Base-by-base conservation (phyloP, 352 stramenopile genomes). In the Phytophthora cryptogea region DNA sequence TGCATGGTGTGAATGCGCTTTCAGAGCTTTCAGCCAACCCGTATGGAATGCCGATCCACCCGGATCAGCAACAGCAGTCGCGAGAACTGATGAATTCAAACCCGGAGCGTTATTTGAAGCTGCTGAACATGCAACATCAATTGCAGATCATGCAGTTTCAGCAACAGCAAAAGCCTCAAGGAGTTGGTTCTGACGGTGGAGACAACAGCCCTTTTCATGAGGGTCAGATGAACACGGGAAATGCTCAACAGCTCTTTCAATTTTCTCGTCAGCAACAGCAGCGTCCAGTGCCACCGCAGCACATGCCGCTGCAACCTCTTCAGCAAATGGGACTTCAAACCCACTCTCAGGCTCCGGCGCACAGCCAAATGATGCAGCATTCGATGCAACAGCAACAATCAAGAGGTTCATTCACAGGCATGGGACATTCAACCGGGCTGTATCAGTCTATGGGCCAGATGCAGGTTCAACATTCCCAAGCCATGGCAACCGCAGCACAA, bases 41-140 rank as follows among this genome's bases (percentile, higher is more conserved):
- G 33, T 65, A 74, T 52, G 62, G 45, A 36, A 72, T 78, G 45
- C 57, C 66, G 37, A 31, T 36, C 26, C 64, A 76, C 47, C 57
- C 52, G 28, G 69, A 59, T 47, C 71, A 81, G 26, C 73, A 70
- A 16, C 54, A 77, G 17, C 62, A 70, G 16, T 67, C 67, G 13
- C 60, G 77, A n/a, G 80, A 88, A 42, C 74, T 79, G 54, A 66
- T 75, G 16, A 72, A 68, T 8, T 60, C 60, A 1, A 93, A 78
- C 49, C 83, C 84, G 8, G 79, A 94, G 41, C 84, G 79, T 7
- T 95, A 95, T 54, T 70, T 95, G 41, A 90, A 90, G 59, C 70
- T 95, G 28, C 65, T 93, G 11, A 92, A 90, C 50, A 88, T 93
- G 74, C 86, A 95, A 48, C 86, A 95, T 44, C 86, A 95, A 63